phyloP scores from a whole-genome alignment of 805 yeast species.

The Metschnikowia lunata region DNA sequence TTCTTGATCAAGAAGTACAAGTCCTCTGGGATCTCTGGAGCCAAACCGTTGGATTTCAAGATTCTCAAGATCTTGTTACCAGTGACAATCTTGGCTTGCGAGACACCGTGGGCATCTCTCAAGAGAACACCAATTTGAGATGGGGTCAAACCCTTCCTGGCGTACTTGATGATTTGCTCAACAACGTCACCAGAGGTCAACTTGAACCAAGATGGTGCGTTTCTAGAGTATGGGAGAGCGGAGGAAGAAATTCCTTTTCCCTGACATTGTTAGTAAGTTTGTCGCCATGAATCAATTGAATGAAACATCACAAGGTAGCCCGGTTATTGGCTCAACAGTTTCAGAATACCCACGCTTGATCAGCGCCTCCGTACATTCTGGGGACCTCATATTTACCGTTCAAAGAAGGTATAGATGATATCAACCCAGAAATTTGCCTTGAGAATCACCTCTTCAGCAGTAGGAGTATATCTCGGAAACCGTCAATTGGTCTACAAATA shows the following conservation, averaged over 20 bases:
- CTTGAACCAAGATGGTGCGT: slow-evolving; percentile 99
- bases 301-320: slow-evolving; percentile 5
- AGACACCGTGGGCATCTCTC: slow-evolving; percentile 99
- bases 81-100: slow-evolving; percentile 94
- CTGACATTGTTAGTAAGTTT: slow-evolving; percentile 35
- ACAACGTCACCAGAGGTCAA: slow-evolving; percentile 90
- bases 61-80: slow-evolving; percentile 99
- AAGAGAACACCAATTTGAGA: slow-evolving; percentile 99
- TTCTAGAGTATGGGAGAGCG: slow-evolving; percentile 98
- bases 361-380: too few relatives aligned
- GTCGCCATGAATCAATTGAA: background rate
- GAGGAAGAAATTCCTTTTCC: slow-evolving; percentile 99
- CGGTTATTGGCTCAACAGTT: slow-evolving; percentile 4
- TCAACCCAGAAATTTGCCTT: background rate
- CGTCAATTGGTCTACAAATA: slow-evolving; percentile 29
- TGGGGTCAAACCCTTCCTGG: slow-evolving; percentile 99
- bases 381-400: too few relatives aligned
- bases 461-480: background rate
- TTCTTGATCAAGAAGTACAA: slow-evolving; percentile 98
- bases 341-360: background rate
- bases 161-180: slow-evolving; percentile 98
- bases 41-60: slow-evolving; percentile 98
- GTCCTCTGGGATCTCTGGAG: slow-evolving; percentile 99
- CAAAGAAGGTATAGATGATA: too few relatives aligned
- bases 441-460: slow-evolving; percentile 11